Conservation (phyloP, 2,329 filamentous ascomycete genomes). For the Pseudogymnoascus sp. region DNA sequence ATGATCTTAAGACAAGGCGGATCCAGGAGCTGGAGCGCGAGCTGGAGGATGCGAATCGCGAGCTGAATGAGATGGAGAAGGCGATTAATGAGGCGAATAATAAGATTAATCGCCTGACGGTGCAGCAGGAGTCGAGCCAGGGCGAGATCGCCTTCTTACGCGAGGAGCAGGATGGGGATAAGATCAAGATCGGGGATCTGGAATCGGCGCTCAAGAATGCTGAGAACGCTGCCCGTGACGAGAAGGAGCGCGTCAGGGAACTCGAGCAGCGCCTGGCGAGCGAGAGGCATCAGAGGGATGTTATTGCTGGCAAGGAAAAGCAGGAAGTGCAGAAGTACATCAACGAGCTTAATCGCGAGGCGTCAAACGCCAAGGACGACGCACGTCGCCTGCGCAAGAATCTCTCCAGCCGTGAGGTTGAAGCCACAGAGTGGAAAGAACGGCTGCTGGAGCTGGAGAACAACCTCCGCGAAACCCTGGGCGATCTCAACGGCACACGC, state of each 20-base stretch:
- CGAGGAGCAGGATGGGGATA: slow-evolving; percentile 94
- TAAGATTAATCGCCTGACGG: slow-evolving; percentile 78
- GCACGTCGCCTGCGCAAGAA: slow-evolving; percentile 73
- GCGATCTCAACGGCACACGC: slow-evolving; percentile 78
- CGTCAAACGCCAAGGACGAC: slow-evolving; percentile 77
- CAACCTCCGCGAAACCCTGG: slow-evolving; percentile 77
- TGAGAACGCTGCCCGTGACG: slow-evolving; percentile 74
- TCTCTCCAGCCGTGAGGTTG: slow-evolving; percentile 74
- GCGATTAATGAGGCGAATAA: slow-evolving; percentile 76
- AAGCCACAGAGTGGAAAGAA: slow-evolving; percentile 86
- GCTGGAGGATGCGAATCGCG: slow-evolving; percentile 72
- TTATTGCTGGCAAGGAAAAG: slow-evolving; percentile 81
- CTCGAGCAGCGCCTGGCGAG: slow-evolving; percentile 67
- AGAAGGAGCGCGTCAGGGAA: slow-evolving; percentile 68
- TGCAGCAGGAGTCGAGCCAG: slow-evolving; percentile 88
- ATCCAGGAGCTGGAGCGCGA: slow-evolving; percentile 81
- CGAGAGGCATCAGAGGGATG: slow-evolving; percentile 79
- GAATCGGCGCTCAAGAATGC: slow-evolving; percentile 73
- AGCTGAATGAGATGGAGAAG: slow-evolving; percentile 78
- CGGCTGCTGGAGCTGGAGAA: slow-evolving; percentile 83
- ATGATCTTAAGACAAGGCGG: slow-evolving; percentile 66
- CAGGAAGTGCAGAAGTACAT: slow-evolving; percentile 90
- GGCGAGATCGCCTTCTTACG: slow-evolving; percentile 90
- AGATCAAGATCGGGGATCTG: slow-evolving; percentile 93
- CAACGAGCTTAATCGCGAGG: slow-evolving; percentile 84